Conservation (phyloP, 1,139 yeast genomes). For the Wickerhamomyces sp. region DNA sequence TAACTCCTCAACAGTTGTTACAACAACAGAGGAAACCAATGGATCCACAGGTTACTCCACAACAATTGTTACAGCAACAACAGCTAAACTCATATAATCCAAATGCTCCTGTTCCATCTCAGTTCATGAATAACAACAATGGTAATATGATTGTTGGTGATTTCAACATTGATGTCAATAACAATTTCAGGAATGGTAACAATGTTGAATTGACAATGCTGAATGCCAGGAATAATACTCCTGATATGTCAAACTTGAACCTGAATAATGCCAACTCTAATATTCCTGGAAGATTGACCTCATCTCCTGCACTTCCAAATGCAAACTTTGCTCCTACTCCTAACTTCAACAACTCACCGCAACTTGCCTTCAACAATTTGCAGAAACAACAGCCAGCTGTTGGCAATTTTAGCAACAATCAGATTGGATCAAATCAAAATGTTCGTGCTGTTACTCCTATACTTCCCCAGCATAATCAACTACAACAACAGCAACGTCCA, state of each 20-base stretch:
- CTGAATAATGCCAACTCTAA: not conserved
- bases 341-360: constrained; percentile 19
- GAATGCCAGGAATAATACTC: constrained; percentile 12
- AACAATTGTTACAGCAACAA: constrained; percentile 14
- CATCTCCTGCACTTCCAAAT: constrained; percentile 18
- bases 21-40: constrained; percentile 30
- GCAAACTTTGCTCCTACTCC: constrained; percentile 10
- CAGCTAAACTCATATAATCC: constrained; percentile 20
- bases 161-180: not conserved
- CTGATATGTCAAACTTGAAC: constrained; percentile 14
- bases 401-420: constrained; percentile 6
- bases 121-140: constrained; percentile 3
- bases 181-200: not conserved
- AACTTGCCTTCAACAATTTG: constrained; percentile 5
- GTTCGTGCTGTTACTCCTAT: constrained; percentile 16
- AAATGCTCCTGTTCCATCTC: constrained; percentile 6
- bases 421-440: constrained; percentile 17
- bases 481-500: not conserved
- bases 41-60: constrained; percentile 9
- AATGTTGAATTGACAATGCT: constrained; percentile 7
- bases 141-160: constrained; percentile 1
- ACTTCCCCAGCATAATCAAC: not conserved
- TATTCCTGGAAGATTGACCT: constrained; percentile 5
- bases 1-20: constrained; percentile 19
- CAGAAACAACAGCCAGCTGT: constrained; percentile 7